Conservation (phyloP, 202 grass and related monocot genomes). For the Saccharum hybrid region DNA sequence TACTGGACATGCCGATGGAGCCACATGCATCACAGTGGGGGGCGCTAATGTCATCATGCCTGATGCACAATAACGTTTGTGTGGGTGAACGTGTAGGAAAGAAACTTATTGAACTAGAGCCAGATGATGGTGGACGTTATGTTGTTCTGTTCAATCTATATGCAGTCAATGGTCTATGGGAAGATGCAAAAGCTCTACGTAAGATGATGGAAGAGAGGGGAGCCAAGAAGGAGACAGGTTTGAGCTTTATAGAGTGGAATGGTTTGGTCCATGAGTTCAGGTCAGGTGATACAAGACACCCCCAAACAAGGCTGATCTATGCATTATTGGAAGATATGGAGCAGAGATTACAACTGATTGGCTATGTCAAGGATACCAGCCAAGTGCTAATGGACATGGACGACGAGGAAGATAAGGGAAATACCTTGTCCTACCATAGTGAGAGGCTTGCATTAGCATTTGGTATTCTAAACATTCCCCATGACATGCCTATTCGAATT, state of each 20-base stretch:
- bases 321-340: conserved; percentile 42
- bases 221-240: conserved; percentile 59
- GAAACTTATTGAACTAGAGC: conserved; percentile 65
- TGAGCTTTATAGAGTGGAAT: conserved; percentile 66
- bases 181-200: conserved; percentile 57
- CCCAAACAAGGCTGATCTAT: conserved; percentile 33
- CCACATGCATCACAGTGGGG: conserved; percentile 74
- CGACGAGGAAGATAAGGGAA: conserved; percentile 48
- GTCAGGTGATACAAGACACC: conserved; percentile 37
- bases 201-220: conserved; percentile 62
- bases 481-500: conserved; percentile 25
- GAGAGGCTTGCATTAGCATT: conserved; percentile 46
- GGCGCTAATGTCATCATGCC: conserved; percentile 64
- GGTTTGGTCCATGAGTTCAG: conserved; percentile 47
- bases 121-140: conserved; percentile 68
- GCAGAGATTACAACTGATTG: conserved; percentile 37
- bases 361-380: conserved; percentile 48
- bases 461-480: conserved; percentile 42
- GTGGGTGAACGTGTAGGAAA: conserved; percentile 64
- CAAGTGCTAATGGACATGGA: conserved; percentile 44
- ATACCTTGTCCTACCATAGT: conserved; percentile 44
- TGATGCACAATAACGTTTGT: conserved; percentile 50
- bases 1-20: conserved; percentile 79
- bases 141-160: conserved; percentile 68
- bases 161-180: conserved; percentile 56